These are phyloP conservation scores for Ceratobasidium sp. DNA, from an alignment of 1,284 basidiomycete species.

Conservation along the genomic window DNA sequence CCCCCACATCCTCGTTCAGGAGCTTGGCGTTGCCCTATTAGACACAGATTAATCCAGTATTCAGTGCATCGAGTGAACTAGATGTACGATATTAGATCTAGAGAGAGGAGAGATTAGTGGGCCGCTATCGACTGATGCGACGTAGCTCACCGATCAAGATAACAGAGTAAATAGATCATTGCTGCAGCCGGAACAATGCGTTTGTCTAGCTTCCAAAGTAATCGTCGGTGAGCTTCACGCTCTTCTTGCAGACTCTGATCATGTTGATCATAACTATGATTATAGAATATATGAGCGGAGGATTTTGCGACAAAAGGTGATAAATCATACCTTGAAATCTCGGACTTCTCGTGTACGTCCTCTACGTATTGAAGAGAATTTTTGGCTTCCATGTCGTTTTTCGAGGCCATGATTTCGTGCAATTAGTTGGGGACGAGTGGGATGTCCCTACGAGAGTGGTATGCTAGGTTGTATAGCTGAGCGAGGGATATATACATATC, in stretches of 20 bases:
- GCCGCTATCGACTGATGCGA: too few species aligned
- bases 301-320: not conserved
- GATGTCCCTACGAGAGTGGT: not conserved
- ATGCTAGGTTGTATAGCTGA: not conserved
- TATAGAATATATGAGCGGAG: too few species aligned
- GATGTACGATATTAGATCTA: conserved; percentile 32
- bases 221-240: conserved; percentile 16
- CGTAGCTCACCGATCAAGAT: conserved; percentile 56
- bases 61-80: too few species aligned
- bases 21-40: conserved; percentile 35
- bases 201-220: conserved; percentile 46
- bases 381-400: not conserved
- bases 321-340: not conserved
- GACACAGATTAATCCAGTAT: not conserved
- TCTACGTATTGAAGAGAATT: not conserved
- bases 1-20: conserved; percentile 16
- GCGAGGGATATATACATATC: not conserved
- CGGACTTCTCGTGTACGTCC: not conserved
- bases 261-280: not conserved
- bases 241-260: conserved; percentile 17
- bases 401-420: not conserved
- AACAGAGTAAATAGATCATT: conserved; percentile 60
- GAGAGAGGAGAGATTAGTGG: not conserved
- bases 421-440: not conserved
- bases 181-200: conserved; percentile 55